phyloP scores from a whole-genome alignment of 1,284 basidiomycete genomes.

The Sanghuangporus sanghuang region DNA sequence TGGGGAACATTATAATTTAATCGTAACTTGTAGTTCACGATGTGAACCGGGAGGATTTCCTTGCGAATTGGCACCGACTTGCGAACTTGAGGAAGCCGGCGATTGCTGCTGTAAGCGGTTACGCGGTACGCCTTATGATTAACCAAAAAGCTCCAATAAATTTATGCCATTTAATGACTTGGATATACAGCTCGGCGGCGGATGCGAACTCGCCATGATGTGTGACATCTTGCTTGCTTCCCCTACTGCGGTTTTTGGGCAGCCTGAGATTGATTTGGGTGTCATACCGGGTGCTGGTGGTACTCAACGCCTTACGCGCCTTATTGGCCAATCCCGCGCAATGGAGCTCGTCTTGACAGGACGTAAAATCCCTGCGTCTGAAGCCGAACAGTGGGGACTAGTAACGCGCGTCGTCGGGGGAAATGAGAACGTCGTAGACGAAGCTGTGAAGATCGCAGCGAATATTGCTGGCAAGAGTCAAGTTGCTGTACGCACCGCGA shows the following conservation, averaged over 20 bases:
- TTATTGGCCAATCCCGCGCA: conserved; percentile 89
- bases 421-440: conserved; percentile 74
- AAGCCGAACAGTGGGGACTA: conserved; percentile 84
- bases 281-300: conserved; percentile 92
- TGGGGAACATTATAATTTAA: neutral
- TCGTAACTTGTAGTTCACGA: conserved; percentile 55
- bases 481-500: conserved; percentile 85
- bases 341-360: conserved; percentile 97
- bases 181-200: conserved; percentile 76
- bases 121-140: conserved; percentile 53
- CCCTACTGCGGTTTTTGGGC: conserved; percentile 89
- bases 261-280: conserved; percentile 97
- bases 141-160: neutral
- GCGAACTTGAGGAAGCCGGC: conserved; percentile 84
- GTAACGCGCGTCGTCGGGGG: conserved; percentile 73
- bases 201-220: conserved; percentile 95
- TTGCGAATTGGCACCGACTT: conserved; percentile 84
- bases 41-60: conserved; percentile 86
- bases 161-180: neutral
- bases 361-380: conserved; percentile 71
- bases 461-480: conserved; percentile 82
- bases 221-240: conserved; percentile 97
- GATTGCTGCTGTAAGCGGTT: conserved; percentile 94
- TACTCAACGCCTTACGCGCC: conserved; percentile 78
- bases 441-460: conserved; percentile 82